These are phyloP conservation scores for Oryza officinalis DNA, from an alignment of 176 grass and related monocot species.

Conservation along the genomic window DNA sequence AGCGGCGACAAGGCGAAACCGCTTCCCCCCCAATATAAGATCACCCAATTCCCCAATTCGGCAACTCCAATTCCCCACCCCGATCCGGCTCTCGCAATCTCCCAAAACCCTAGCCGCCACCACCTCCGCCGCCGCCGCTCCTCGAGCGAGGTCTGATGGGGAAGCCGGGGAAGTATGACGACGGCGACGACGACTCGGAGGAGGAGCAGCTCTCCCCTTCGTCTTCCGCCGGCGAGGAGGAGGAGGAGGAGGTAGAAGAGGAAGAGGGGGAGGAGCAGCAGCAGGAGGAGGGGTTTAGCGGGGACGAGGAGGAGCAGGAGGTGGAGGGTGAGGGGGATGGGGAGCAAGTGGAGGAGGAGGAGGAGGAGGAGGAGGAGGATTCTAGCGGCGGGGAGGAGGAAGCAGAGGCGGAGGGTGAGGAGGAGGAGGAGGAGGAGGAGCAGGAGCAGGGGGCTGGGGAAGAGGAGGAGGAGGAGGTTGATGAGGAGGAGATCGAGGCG, in stretches of 20 bases:
- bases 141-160: slow-evolving; percentile 14
- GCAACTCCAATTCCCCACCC: neutral
- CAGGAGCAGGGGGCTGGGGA: slow-evolving; percentile 30
- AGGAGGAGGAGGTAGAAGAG: too few species aligned
- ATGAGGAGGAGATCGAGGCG: slow-evolving; percentile 66
- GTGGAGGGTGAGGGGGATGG: neutral
- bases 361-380: slow-evolving; percentile 46
- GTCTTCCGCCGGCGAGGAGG: slow-evolving; percentile 18
- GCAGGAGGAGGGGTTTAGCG: slow-evolving; percentile 34
- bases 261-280: slow-evolving; percentile 17
- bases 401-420: neutral
- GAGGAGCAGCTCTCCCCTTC: slow-evolving; percentile 32
- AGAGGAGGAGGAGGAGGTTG: slow-evolving; percentile 44
- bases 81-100: neutral
- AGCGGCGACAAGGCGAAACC: neutral
- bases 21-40: neutral
- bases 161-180: slow-evolving; percentile 42
- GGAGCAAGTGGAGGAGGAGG: slow-evolving; percentile 36
- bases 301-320: slow-evolving; percentile 16
- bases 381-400: slow-evolving; percentile 24
- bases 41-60: neutral
- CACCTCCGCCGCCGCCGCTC: neutral
- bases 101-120: slow-evolving; percentile 12
- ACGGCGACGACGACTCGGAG: slow-evolving; percentile 9
- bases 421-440: slow-evolving; percentile 48